Conservation (phyloP, 257 asterid genomes). For the Cynanchum wilfordii region DNA sequence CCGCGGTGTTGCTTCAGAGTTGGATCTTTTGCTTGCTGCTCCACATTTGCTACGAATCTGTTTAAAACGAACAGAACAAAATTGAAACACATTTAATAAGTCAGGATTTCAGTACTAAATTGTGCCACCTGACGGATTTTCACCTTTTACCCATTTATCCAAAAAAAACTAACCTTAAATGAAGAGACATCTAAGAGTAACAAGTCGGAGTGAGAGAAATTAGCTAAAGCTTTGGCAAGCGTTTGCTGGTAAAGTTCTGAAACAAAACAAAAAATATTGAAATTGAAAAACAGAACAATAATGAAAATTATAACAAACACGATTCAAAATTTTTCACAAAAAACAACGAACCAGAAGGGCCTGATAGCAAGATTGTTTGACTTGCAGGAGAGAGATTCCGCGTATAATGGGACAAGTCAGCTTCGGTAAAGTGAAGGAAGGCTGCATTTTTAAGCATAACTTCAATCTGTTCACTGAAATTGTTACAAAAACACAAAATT, state of each 20-base stretch:
- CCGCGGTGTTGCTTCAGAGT: constrained; percentile 65
- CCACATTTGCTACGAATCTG: constrained; percentile 89
- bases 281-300: background rate
- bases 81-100: constrained; percentile 15
- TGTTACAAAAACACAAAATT: background rate
- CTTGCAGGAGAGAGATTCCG: constrained; percentile 87
- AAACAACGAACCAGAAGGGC: constrained; percentile 69
- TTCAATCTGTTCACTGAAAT: constrained; percentile 62
- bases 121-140: too few relatives aligned
- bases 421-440: constrained; percentile 59
- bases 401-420: constrained; percentile 49
- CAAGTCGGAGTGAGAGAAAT: constrained; percentile 62
- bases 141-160: background rate
- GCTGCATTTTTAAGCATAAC: constrained; percentile 71
- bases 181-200: constrained; percentile 66
- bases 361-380: constrained; percentile 76
- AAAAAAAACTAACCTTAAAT: constrained; percentile 43
- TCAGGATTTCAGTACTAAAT: background rate
- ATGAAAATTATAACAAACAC: background rate
- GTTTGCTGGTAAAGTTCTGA: constrained; percentile 70
- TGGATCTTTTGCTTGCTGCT: constrained; percentile 48
- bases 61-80: too few relatives aligned
- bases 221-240: constrained; percentile 82
- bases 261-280: constrained; percentile 15
- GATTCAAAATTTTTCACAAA: background rate